Conservation (phyloP, 1,284 basidiomycete species). For the Moniliella sp. region DNA sequence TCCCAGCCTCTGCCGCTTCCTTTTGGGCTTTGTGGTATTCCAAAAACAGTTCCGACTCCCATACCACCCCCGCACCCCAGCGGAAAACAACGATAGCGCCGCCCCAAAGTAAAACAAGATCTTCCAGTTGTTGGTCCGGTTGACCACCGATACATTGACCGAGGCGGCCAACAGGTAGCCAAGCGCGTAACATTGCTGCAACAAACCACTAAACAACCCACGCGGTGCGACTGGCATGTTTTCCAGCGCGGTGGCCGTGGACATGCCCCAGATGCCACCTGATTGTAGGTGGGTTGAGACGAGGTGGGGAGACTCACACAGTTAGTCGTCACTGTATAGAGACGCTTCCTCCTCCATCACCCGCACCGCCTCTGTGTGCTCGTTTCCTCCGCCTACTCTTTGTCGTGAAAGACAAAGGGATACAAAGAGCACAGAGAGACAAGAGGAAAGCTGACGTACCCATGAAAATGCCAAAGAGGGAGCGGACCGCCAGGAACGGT, state of each 20-base stretch:
- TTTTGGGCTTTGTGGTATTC: constrained; percentile 34
- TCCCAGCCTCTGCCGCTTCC: constrained; percentile 37
- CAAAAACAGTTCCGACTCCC: constrained; percentile 58
- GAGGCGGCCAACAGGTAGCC: constrained; percentile 42
- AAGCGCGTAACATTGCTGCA: constrained; percentile 58
- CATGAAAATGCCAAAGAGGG: constrained; percentile 47
- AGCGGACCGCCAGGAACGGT: constrained; percentile 37
- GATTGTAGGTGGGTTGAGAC: no score
- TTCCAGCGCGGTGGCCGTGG: constrained; percentile 49
- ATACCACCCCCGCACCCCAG: constrained; percentile 49
- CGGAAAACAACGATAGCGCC: constrained; percentile 49
- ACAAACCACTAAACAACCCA: constrained; percentile 56
- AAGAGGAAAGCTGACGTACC: no score
- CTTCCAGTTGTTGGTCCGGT: constrained; percentile 36
- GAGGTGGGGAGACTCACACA: constrained; percentile 1
- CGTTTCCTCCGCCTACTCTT: no score
- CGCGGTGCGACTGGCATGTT: constrained; percentile 67
- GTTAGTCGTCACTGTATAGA: background rate
- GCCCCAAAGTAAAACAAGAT: constrained; percentile 36
- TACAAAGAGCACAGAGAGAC: no score
- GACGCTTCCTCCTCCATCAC: constrained; percentile 24
- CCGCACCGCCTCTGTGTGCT: no score
- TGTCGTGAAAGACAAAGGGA: no score
- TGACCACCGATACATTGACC: constrained; percentile 47
- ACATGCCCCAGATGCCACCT: constrained; percentile 8